These are phyloP conservation scores for Zancudomyces culisetae DNA, from an alignment of 371 early-diverging fungal genomes.

Conservation along the genomic window DNA sequence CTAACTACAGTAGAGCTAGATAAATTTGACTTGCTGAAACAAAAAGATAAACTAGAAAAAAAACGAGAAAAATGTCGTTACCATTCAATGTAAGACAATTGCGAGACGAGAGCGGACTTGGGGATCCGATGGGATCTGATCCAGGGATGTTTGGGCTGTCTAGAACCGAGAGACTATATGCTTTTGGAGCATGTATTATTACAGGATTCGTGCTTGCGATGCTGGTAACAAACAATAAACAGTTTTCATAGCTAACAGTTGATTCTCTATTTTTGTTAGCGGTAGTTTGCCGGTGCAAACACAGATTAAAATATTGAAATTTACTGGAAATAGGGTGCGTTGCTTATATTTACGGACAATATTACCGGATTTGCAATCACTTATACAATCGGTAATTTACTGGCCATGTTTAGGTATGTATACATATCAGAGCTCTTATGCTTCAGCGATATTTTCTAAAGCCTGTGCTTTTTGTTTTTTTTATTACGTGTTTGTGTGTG, in stretches of 20 bases:
- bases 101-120: conserved; percentile 8
- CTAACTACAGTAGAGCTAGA: too few relatives aligned
- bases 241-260: too few relatives aligned
- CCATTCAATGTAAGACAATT: conserved; percentile 15
- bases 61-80: conserved; percentile 16
- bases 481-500: too few relatives aligned
- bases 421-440: not conserved
- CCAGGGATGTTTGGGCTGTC: conserved; percentile 36
- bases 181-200: conserved; percentile 64
- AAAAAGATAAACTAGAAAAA: not conserved
- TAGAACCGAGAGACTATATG: conserved; percentile 69
- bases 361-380: conserved; percentile 63
- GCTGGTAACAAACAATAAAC: conserved; percentile 29
- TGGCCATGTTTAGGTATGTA: conserved; percentile 51
- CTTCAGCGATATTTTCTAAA: too few relatives aligned
- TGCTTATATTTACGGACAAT: conserved; percentile 25
- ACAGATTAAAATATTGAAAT: not conserved
- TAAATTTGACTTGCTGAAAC: too few relatives aligned
- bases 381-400: conserved; percentile 75
- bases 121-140: conserved; percentile 19
- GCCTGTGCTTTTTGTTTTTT: too few relatives aligned
- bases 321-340: conserved; percentile 3
- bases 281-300: too few relatives aligned
- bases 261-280: too few relatives aligned
- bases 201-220: conserved; percentile 53